Evolutionary conservation across 2,329 filamentous ascomycete genomes (phyloP).

Genomic region (Didymella arachidicola): DNA sequence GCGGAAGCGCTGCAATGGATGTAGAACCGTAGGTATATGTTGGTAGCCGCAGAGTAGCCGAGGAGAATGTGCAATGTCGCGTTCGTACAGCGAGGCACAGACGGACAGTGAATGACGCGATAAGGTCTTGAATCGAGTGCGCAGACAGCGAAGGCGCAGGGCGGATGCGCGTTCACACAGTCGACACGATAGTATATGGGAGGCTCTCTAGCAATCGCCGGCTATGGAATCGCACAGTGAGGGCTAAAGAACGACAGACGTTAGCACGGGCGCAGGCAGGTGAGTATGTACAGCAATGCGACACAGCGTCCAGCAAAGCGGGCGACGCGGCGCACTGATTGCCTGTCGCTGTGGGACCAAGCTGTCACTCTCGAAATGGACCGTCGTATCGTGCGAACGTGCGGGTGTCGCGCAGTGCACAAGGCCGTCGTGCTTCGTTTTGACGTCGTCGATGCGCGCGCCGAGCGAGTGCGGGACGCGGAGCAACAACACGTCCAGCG

Average conservation of each 20-base stretch:
- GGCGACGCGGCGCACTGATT: constrained; percentile 41
- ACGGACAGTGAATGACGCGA: constrained; percentile 29
- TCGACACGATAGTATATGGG: constrained; percentile 16
- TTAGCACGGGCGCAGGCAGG: constrained; percentile 46
- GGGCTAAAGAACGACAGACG: constrained; percentile 43
- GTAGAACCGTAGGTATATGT: constrained; percentile 31
- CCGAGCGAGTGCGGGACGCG: constrained; percentile 33
- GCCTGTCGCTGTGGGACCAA: constrained; percentile 46
- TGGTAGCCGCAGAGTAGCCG: constrained; percentile 30
- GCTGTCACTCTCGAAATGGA: constrained; percentile 48
- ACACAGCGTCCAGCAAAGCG: constrained; percentile 32
- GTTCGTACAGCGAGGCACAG: constrained; percentile 15
- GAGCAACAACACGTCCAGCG: constrained; percentile 28
- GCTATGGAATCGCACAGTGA: constrained; percentile 36
- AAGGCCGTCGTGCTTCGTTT: constrained; percentile 44
- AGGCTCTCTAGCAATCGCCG: constrained; percentile 36
- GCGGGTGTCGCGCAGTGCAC: constrained; percentile 35
- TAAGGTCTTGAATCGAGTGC: constrained; percentile 30
- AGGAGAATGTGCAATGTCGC: constrained; percentile 21
- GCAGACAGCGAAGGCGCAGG: constrained; percentile 33
- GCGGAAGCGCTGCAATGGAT: constrained; percentile 23
- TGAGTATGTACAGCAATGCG: constrained; percentile 38
- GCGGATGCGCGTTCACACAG: constrained; percentile 28
- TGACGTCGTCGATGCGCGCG: constrained; percentile 39
- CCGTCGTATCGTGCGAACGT: constrained; percentile 37